These are phyloP conservation scores for Aspergillus sp. DNA, from an alignment of 2,329 filamentous ascomycete genomes.

Conservation along the genomic window DNA sequence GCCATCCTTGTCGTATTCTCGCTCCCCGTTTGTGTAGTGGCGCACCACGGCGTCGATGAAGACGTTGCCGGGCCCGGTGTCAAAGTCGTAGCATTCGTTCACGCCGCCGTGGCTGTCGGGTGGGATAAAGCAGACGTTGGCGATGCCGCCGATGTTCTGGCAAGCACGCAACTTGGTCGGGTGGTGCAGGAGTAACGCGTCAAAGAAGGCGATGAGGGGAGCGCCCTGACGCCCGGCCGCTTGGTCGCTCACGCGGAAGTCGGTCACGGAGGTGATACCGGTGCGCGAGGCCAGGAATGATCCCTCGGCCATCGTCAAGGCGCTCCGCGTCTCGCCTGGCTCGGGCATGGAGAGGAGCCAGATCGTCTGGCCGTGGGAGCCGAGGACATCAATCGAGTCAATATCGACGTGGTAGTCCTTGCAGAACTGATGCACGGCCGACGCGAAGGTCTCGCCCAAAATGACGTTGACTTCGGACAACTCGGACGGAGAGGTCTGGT, in stretches of 20 bases:
- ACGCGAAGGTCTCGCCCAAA: conserved; percentile 57
- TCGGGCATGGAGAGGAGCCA: conserved; percentile 57
- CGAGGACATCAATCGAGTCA: too few relatives aligned
- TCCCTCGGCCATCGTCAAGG: conserved; percentile 59
- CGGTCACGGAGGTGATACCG: conserved; percentile 59
- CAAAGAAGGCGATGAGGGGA: conserved; percentile 58
- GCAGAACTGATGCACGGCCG: conserved; percentile 51
- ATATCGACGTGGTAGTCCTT: conserved; percentile 7
- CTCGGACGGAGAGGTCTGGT: conserved; percentile 53
- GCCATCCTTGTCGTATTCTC: conserved; percentile 54
- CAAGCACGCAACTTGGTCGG: conserved; percentile 57
- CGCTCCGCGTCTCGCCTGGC: conserved; percentile 45
- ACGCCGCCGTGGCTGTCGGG: conserved; percentile 41
- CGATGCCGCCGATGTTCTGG: conserved; percentile 62
- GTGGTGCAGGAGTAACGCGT: conserved; percentile 56
- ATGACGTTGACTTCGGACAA: conserved; percentile 58
- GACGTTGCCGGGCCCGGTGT: conserved; percentile 57
- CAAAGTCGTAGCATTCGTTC: conserved; percentile 50
- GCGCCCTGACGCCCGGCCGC: conserved; percentile 56
- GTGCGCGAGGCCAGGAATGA: conserved; percentile 55
- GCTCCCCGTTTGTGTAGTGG: conserved; percentile 52
- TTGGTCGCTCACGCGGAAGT: conserved; percentile 58
- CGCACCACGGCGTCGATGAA: conserved; percentile 59
- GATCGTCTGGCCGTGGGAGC: conserved; percentile 60
- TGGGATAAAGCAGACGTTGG: conserved; percentile 61